Percentiles rank a stretch among this genome's conserved stretches.
phyloP scores from a whole-genome alignment of 1,139 yeast genomes.

The Yueomyces sp. region DNA sequence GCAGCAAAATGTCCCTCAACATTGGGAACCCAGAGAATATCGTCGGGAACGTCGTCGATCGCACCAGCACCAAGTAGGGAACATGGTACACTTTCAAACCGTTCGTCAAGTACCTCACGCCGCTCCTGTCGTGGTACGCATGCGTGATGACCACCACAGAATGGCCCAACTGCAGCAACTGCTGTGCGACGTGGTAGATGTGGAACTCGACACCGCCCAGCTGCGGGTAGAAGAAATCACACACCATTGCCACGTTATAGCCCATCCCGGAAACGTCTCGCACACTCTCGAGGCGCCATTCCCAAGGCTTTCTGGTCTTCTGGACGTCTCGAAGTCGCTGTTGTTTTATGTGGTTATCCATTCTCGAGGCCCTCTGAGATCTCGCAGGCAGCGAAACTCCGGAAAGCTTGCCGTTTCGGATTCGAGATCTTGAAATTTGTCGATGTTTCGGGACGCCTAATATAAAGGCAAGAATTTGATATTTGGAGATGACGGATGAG shows the following conservation, averaged over 20 bases:
- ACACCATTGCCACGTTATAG: constrained; percentile 43
- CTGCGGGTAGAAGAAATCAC: constrained; percentile 97
- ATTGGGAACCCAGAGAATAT: constrained; percentile 83
- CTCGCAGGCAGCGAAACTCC: background rate
- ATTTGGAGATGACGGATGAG: no score
- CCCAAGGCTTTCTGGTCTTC: background rate
- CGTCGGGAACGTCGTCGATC: constrained; percentile 81
- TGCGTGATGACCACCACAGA: constrained; percentile 87
- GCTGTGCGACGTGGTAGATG: constrained; percentile 70
- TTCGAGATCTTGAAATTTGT: no score
- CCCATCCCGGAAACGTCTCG: background rate
- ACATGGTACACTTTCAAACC: constrained; percentile 90
- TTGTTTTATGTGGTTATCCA: background rate
- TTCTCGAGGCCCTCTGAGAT: background rate
- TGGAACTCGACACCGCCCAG: constrained; percentile 97
- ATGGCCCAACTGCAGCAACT: constrained; percentile 75
- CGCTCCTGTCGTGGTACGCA: constrained; percentile 70
- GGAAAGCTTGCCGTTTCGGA: background rate
- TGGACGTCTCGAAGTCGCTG: background rate
- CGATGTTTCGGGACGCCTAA: no score
- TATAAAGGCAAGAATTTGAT: no score
- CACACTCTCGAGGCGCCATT: no score
- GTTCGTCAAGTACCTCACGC: constrained; percentile 70
- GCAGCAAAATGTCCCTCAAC: constrained; percentile 66
- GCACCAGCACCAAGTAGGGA: constrained; percentile 64